phyloP scores from a whole-genome alignment of 305 asterid genomes.

The Rubia tinctorum region DNA sequence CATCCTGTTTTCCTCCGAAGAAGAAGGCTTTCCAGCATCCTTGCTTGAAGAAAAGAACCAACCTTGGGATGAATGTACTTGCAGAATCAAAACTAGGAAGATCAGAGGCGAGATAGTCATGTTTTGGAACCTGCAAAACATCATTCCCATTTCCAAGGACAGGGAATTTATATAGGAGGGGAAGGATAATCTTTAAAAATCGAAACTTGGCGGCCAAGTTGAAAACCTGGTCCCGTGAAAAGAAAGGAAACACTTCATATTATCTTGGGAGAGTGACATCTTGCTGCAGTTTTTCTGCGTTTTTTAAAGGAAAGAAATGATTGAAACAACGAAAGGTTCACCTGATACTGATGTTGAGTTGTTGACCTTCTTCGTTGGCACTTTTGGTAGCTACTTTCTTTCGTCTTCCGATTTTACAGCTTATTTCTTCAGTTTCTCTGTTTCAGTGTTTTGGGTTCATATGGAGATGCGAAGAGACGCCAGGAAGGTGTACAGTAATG shows the following conservation, averaged over 20 bases:
- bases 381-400: neutral
- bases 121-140: neutral
- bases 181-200: neutral
- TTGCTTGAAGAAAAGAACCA: slow-evolving; percentile 34
- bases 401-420: neutral
- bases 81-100: slow-evolving; percentile 22
- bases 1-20: slow-evolving; percentile 3
- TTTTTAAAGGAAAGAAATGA: neutral
- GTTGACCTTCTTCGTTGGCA: neutral
- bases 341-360: slow-evolving; percentile 5
- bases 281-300: neutral
- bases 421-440: neutral
- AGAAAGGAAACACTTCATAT: neutral
- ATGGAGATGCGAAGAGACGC: too few relatives aligned
- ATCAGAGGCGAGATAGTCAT: slow-evolving; percentile 10
- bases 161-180: too few relatives aligned
- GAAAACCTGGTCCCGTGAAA: slow-evolving; percentile 2
- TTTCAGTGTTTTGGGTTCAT: neutral
- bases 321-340: neutral
- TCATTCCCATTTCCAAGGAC: neutral
- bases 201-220: slow-evolving; percentile 20
- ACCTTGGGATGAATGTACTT: slow-evolving; percentile 15
- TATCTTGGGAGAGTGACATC: neutral
- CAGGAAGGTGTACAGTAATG: neutral
- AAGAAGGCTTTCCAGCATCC: too few relatives aligned